Evolutionary conservation across 805 yeast species (phyloP).

Genomic region (Millerozyma miso): DNA sequence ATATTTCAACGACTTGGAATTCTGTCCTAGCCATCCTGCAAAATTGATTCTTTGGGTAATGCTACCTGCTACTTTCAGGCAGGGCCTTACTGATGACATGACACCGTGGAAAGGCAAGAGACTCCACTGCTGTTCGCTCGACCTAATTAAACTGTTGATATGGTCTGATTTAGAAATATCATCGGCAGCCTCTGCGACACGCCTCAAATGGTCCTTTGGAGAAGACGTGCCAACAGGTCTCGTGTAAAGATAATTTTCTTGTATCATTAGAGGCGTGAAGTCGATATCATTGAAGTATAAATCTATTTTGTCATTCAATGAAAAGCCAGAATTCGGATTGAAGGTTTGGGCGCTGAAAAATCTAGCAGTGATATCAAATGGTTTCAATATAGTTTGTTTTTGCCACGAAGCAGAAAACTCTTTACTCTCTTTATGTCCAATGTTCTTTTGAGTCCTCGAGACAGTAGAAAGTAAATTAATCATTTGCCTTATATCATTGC

Average conservation of each 20-base stretch:
- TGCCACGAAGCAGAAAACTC: constrained; percentile 71
- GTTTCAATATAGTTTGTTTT: constrained; percentile 84
- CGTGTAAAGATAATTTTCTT: constrained; percentile 80
- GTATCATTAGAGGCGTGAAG: constrained; percentile 92
- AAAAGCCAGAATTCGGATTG: constrained; percentile 46
- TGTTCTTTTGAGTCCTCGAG: constrained; percentile 61
- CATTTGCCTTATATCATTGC: constrained; percentile 91
- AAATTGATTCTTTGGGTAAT: constrained; percentile 68
- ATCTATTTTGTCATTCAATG: constrained; percentile 78
- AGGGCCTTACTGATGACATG: constrained; percentile 79
- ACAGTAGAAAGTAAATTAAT: constrained; percentile 85
- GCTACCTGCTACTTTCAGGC: constrained; percentile 69
- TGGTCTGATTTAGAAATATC: constrained; percentile 81
- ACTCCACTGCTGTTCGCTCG: constrained; percentile 93
- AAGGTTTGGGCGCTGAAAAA: constrained; percentile 58
- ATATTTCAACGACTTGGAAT: constrained; percentile 77
- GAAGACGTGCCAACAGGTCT: constrained; percentile 47
- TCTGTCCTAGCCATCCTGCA: constrained; percentile 86
- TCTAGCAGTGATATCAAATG: constrained; percentile 81
- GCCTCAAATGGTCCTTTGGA: constrained; percentile 51
- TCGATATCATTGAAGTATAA: constrained; percentile 92
- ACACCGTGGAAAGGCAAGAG: constrained; percentile 88
- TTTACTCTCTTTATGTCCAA: constrained; percentile 62
- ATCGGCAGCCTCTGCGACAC: constrained; percentile 77
- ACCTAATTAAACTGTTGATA: constrained; percentile 76